Evolutionary conservation across 2,329 filamentous ascomycete genomes (phyloP).

Genomic region (Trichoderma sp.): DNA sequence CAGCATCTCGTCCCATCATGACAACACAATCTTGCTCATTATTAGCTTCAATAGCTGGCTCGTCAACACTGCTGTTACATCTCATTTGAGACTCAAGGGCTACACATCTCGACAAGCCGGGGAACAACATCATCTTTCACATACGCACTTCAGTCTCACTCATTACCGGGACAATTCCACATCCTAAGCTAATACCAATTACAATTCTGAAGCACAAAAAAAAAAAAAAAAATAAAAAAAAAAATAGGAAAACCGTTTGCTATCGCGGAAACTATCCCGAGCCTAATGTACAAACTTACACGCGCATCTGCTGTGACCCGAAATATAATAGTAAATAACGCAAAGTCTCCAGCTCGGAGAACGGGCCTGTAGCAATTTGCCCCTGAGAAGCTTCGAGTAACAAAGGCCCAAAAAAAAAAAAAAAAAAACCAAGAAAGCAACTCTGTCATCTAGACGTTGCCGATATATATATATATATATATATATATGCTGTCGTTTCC

Average conservation of each 20-base stretch:
- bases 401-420: neutral
- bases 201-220: neutral
- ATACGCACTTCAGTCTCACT: neutral
- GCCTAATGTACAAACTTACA: conserved; percentile 14
- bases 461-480: neutral
- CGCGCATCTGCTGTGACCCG: neutral
- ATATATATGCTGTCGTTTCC: neutral
- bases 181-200: neutral
- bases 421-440: neutral
- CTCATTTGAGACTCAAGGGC: neutral
- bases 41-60: no score
- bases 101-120: neutral
- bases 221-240: no score
- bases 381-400: neutral
- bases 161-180: neutral
- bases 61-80: no score
- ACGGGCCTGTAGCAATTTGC: neutral
- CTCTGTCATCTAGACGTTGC: neutral
- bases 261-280: neutral
- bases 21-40: no score
- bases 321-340: neutral
- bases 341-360: neutral
- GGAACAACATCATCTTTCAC: no score
- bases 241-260: conserved; percentile 4
- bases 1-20: no score